Evolutionary conservation across 2,329 filamentous ascomycete species (phyloP), one percentile per base, ranked within the genome.

Genomic region (Rugonectria rugulosa): DNA sequence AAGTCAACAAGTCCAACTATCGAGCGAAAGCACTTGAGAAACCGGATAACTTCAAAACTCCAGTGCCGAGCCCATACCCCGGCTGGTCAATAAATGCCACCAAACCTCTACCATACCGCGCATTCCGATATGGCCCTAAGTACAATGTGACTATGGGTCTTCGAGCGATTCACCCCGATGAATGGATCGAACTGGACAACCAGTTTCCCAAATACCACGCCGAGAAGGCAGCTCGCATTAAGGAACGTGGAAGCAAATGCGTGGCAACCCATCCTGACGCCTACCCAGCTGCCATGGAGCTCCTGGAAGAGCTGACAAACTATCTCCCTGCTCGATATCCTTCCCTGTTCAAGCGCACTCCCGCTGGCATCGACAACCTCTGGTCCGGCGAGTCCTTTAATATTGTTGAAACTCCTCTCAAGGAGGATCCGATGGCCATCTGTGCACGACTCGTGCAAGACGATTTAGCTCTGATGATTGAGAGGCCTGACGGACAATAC

Each of bases 101-200:
- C 2, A 88, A 88, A 56, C 90, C 90, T 0, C 81, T 92, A 0
- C 88, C 89, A 0, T 94, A 94, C 73, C 83, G 90, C 6, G 89
- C 90, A 0, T 94, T 94, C 72, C 84, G 88, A 64, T 85, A 91
- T 70, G 90, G 90, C 0, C 89, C 89, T 7, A 89, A 87, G 58
- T 92, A 92, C 71, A 83, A 89, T 67, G 81, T 91, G 54, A 92
- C 87, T 1, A 90, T 93, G 87, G 90, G 90, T 0, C 78, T 94
- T 2, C 82, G 90, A n/a, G 83, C 79, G 8, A 82, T 91, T 75
- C 78, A 84, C 26, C 87, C 85, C 73, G 82, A 88, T 48, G 87
- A 92, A 53, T 93, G 90, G 90, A 92, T 94, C 67, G 90, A 96
- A 73, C 82, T 96, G 21, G 92, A 96, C 73, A 93, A 89, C 68